Conservation (phyloP, 1,284 basidiomycete genomes). For the Moesziomyces antarcticus region DNA sequence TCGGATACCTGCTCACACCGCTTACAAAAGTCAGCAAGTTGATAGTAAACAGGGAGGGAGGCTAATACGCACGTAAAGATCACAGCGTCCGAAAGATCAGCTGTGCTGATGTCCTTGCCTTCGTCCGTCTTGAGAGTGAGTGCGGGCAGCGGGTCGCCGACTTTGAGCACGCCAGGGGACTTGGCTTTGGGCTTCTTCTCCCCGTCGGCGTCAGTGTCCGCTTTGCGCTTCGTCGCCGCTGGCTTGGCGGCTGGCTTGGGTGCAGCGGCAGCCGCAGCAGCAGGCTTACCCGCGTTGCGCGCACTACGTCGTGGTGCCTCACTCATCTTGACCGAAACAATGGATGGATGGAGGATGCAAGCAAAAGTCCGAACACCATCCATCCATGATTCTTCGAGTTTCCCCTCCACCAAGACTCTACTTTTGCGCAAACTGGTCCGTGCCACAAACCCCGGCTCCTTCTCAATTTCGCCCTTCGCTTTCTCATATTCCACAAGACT, state of each 20-base stretch:
- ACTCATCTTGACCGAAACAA: slow-evolving; percentile 2
- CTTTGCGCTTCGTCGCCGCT: background rate
- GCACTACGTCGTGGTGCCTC: slow-evolving; percentile 31
- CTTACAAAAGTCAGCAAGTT: background rate
- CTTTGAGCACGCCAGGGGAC: slow-evolving; percentile 70
- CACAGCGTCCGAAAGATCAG: background rate
- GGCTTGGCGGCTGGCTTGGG: slow-evolving; percentile 11
- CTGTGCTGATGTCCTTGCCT: background rate
- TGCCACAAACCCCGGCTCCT: background rate
- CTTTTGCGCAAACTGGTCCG: background rate
- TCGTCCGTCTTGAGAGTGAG: slow-evolving; percentile 74
- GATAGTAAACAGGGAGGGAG: background rate
- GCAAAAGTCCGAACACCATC: no score
- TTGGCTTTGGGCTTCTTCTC: slow-evolving; percentile 32
- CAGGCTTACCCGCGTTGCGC: slow-evolving; percentile 32
- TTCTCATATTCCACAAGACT: background rate
- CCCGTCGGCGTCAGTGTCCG: background rate
- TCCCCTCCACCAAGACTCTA: no score
- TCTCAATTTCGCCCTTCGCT: background rate
- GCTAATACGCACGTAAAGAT: background rate
- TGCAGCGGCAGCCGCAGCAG: slow-evolving; percentile 13
- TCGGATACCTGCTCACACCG: slow-evolving; percentile 25
- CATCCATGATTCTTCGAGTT: no score
- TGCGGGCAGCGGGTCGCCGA: slow-evolving; percentile 82
- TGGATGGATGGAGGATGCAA: background rate